Evolutionary conservation across 169 alveolate genomes (phyloP).

Genomic region (Plasmodium ovale): DNA sequence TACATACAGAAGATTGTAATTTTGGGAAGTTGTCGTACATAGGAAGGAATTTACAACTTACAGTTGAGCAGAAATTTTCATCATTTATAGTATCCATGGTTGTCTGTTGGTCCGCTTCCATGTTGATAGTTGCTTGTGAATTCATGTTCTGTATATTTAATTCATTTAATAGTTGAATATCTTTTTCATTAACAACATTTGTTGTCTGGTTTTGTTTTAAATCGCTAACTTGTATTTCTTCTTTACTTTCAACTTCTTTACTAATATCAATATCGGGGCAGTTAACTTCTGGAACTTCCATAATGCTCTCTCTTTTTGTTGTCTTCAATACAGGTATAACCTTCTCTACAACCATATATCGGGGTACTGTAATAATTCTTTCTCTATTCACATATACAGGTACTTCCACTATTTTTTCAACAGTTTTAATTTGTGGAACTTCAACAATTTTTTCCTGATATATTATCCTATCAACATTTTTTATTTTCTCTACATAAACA

Average conservation of each 20-base stretch:
- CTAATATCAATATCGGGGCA: conserved; percentile 64
- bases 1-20: conserved; percentile 2
- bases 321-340: conserved; percentile 89
- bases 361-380: conserved; percentile 86
- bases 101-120: conserved; percentile 38
- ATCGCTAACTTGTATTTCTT: conserved; percentile 34
- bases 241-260: conserved; percentile 77
- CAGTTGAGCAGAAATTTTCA: conserved; percentile 45
- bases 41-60: conserved; percentile 56
- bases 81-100: conserved; percentile 28
- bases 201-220: conserved; percentile 66
- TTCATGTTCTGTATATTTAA: conserved; percentile 26
- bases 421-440: conserved; percentile 88
- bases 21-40: conserved; percentile 18
- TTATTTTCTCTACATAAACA: conserved; percentile 86
- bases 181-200: conserved; percentile 26
- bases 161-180: conserved; percentile 17
- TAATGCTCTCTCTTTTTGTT: conserved; percentile 77
- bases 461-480: conserved; percentile 84
- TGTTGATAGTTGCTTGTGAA: conserved; percentile 30
- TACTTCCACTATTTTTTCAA: conserved; percentile 89
- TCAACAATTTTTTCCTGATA: conserved; percentile 89
- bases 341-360: conserved; percentile 87
- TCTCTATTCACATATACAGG: conserved; percentile 87
- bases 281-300: conserved; percentile 81